Evolutionary conservation across 2,329 filamentous ascomycete species (phyloP), one percentile per base, ranked within the genome.

Genomic region (Aspergillus candidus): DNA sequence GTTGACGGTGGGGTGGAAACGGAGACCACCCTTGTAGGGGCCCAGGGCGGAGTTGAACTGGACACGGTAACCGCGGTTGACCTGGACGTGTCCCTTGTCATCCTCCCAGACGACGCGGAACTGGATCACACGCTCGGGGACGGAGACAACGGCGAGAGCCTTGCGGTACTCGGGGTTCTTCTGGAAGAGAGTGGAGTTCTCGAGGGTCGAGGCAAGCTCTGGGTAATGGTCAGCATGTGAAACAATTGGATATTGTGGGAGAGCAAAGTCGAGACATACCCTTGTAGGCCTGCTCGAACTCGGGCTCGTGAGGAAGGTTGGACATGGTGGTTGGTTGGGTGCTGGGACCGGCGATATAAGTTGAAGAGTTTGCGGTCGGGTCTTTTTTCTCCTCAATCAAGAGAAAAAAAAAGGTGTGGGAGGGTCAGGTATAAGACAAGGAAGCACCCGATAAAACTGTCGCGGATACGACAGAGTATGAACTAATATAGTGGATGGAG

Each of bases 251-350:
- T 12, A 38, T 43, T 18, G 18, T 6, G 4, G 18, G 32, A 6
- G 12, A 32, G 6, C 2, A 11, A 33, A 6, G 31, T 35, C 15
- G 31, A 31, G 22, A 67, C 77, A 63, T 74, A 94, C 88, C 88
- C 71, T 89, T 88, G 82, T 94, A 94, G 65, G 91, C 91, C 81
- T 97, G 91, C 82, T 96, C 83, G 76, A 97, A 97, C 77, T 98
- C 91, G 65, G 93, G 91, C 81, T 97, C 91, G 53, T 75, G 74
- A 41, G 87, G 82, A 63, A 93, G 78, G 76, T 93, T 84, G 57
- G 89, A 86, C 87, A 94, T 93, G 56, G 55, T 75, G 56, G 43
- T 44, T 44, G 41, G 36, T 41, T 34, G 37, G 49, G 36, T 32
- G 43, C 31, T 12, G 46, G 40, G 40, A 44, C 44, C 36, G 47